Evolutionary conservation across 2,329 filamentous ascomycete genomes (phyloP).

Genomic region (Ophiostoma himal-ulmi): DNA sequence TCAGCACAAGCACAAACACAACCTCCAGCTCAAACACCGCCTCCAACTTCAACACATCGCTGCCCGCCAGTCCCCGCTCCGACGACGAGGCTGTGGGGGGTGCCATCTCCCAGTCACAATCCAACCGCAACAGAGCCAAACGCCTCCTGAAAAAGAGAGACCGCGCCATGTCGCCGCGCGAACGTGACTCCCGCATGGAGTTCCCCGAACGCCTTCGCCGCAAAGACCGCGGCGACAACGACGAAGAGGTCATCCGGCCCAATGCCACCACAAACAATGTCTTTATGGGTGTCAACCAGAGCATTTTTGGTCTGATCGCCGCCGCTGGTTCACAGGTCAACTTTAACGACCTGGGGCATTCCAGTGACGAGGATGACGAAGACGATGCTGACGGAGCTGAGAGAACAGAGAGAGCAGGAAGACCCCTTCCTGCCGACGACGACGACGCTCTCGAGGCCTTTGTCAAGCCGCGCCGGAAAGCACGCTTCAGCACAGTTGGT

Average conservation of each 20-base stretch:
- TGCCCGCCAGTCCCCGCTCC: conserved; percentile 11
- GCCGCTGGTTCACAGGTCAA: conserved; percentile 78
- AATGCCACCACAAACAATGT: conserved; percentile 43
- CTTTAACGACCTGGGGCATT: conserved; percentile 69
- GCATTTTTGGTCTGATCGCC: conserved; percentile 86
- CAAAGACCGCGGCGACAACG: conserved; percentile 43
- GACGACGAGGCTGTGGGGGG: conserved; percentile 3
- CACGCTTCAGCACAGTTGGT: neutral
- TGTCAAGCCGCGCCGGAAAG: conserved; percentile 12
- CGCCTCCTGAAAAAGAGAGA: conserved; percentile 6
- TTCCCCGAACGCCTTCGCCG: conserved; percentile 48
- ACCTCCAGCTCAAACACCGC: neutral
- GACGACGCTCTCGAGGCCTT: conserved; percentile 4
- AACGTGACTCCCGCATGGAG: conserved; percentile 38
- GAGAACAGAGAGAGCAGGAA: neutral
- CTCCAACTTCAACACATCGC: neutral
- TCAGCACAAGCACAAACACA: conserved; percentile 3
- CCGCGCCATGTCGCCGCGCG: conserved; percentile 32
- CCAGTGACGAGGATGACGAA: conserved; percentile 68
- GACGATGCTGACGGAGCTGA: conserved; percentile 27
- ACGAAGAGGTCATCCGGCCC: conserved; percentile 43
- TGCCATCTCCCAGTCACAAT: neutral
- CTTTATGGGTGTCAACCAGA: conserved; percentile 81
- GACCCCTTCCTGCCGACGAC: neutral
- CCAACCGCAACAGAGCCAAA: neutral